Evolutionary conservation across 1,284 basidiomycete genomes (phyloP), one percentile per base, ranked within the genome.

Genomic region (Anthracocystis walkeri): DNA sequence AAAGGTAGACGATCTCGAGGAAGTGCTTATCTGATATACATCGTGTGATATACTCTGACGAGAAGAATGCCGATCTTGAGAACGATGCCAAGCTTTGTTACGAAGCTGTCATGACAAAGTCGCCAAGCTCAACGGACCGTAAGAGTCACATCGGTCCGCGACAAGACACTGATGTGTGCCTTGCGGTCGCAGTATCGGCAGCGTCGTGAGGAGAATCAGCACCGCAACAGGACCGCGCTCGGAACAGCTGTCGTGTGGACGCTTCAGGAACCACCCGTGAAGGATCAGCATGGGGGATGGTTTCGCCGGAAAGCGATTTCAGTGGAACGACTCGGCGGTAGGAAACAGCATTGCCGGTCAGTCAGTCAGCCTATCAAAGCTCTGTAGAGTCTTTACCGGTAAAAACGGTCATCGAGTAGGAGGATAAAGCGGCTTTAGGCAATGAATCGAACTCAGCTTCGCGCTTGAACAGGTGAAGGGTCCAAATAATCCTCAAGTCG

Each of bases 201-300:
- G 25, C 31, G 27, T 4, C 46, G 14, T 18, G 29, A n/a, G 7
- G 27, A 29, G 29, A 18, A 2, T 27, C 57, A 51, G 57, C 48
- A 25, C 57, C 57, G 57, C n/a, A 23, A 21, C 48, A 33, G 57
- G 40, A 31, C 40, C 57, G 57, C 18, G n/a, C 41, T 16, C 7
- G 8, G 16, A 6, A n/a, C 20, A 4, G 20, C 35, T 5, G 12
- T 40, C 21, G 21, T 52, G 50, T 4, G 25, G 14, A 21, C 20
- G 33, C 33, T 23, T 12, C 31, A 42, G 52, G 52, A 27, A 41
- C 23, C 25, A 10, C 51, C 41, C 51, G 35, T 40, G 51, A 4
- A 23, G 7, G 38, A 29, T 41, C 38, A 16, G 49, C n/a, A 23
- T 6, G 31, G 31, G 21, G 11, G 14, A 21, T 38, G 49, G 49